Evolutionary conservation across 768 basidiomycete genomes (phyloP), one percentile per base, ranked within the genome.

Genomic region (Lanmaoa pseudosensibilis): DNA sequence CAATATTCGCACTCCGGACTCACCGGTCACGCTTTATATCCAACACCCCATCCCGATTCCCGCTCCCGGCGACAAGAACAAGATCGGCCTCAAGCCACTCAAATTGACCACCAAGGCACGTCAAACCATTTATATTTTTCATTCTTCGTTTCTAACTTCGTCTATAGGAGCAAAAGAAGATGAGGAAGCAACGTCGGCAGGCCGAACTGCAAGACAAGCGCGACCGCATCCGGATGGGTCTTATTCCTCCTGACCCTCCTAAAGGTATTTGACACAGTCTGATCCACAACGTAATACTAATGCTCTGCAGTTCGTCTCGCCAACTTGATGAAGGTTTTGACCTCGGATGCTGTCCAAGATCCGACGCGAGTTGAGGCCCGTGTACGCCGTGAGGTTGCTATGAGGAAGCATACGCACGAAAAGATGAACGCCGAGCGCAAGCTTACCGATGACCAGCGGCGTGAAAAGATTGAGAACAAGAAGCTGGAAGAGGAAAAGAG

Each of bases 11-110:
- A 85, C 78, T 15, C 68, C 73, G 6, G 76, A 86, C 63, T 90
- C 90, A 4, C 90, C 92, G 0, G 88, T 98, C 56, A 92, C 90
- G 18, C 81, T 91, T 38, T 94, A 95, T 65, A 85, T 98, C 48
- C 97, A 98, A 70, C 96, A 98, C 69, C 97, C 97, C 13, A 98
- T 99, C 58, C 92, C 92, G 11, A 94, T 99, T 54, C 93, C 93
- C 46, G 90, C 90, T 4, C 92, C 92, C 12, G 85, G 83, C 19
- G 94, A 96, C 59, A 93, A 93, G 77, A 87, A 84, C 68, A 85
- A 88, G 67, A 78, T 81, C 5, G 80, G 78, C n/a, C 69, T 90
- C 52, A 92, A 95, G 67, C 89, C 93, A 2, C 73, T 98, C 62
- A 97, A 92, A 83, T 73, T 99, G 57, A 99, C 96, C 4, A 90